These are phyloP conservation scores for Sclerotiophoma versabilis DNA, from an alignment of 2,329 filamentous ascomycete species.

Conservation along the genomic window DNA sequence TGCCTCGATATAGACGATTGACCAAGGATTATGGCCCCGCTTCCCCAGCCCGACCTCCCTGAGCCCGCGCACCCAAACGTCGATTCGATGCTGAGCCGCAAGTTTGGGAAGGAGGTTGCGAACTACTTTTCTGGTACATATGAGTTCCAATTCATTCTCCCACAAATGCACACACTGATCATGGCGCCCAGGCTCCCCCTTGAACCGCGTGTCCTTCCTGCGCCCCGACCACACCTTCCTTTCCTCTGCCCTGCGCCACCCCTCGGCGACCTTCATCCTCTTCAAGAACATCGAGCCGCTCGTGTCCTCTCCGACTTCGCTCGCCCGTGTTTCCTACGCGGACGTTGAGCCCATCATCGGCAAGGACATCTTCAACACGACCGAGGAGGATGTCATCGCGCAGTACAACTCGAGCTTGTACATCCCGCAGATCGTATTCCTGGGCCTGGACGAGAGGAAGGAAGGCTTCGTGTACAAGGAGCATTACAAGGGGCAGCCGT, in stretches of 20 bases:
- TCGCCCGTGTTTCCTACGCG: conserved; percentile 72
- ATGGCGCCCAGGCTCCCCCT: conserved; percentile 64
- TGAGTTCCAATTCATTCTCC: no score
- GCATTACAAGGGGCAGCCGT: conserved; percentile 78
- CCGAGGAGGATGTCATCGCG: conserved; percentile 76
- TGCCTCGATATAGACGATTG: background rate
- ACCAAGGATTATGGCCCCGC: conserved; percentile 37
- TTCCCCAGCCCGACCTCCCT: conserved; percentile 58
- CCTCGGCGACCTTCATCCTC: conserved; percentile 74
- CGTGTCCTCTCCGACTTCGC: conserved; percentile 63
- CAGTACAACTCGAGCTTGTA: conserved; percentile 75
- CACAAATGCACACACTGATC: conserved; percentile 3
- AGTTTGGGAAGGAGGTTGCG: conserved; percentile 79
- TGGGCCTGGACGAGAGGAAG: conserved; percentile 77
- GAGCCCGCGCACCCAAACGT: conserved; percentile 64
- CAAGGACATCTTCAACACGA: conserved; percentile 70
- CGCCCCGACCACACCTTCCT: conserved; percentile 76
- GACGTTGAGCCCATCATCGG: conserved; percentile 77
- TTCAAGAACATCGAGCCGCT: conserved; percentile 82
- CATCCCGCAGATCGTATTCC: conserved; percentile 77
- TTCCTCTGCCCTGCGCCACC: conserved; percentile 69
- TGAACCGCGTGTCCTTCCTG: conserved; percentile 83
- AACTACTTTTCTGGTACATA: conserved; percentile 76
- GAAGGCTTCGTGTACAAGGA: conserved; percentile 68
- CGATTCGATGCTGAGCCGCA: conserved; percentile 75